These are phyloP conservation scores for Avena atlantica DNA, from an alignment of 176 grass and related monocot species.

Conservation along the genomic window DNA sequence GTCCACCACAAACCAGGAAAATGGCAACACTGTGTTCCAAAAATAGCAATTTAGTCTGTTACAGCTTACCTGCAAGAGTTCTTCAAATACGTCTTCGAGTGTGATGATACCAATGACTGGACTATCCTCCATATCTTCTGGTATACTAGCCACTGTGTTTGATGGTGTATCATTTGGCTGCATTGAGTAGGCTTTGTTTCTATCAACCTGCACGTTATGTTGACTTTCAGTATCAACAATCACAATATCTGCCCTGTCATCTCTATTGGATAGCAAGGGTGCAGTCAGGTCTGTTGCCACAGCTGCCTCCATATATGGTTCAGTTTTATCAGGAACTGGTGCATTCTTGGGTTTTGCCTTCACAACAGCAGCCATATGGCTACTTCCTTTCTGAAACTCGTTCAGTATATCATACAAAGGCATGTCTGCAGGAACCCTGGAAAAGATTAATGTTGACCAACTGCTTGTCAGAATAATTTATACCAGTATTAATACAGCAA, in stretches of 20 bases:
- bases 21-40: constrained; percentile 3
- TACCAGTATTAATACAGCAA: constrained; percentile 30
- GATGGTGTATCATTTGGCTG: constrained; percentile 51
- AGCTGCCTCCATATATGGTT: constrained; percentile 50
- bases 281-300: constrained; percentile 42
- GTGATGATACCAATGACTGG: constrained; percentile 99
- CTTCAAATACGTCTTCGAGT: constrained; percentile 99
- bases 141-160: constrained; percentile 52
- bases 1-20: neutral
- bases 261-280: constrained; percentile 75
- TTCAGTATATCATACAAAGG: constrained; percentile 99
- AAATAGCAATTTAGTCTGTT: constrained; percentile 31
- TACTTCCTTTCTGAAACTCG: constrained; percentile 99
- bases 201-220: constrained; percentile 61
- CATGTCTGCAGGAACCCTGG: constrained; percentile 97
- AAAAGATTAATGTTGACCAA: constrained; percentile 42
- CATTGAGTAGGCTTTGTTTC: constrained; percentile 31
- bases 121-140: constrained; percentile 90
- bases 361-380: constrained; percentile 99
- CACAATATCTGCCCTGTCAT: constrained; percentile 58
- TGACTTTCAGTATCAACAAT: constrained; percentile 74
- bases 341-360: constrained; percentile 66
- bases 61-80: constrained; percentile 83
- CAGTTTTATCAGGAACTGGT: constrained; percentile 53
- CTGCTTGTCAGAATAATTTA: constrained; percentile 33